Evolutionary conservation across 352 stramenopile species (phyloP), one percentile per base, ranked within the genome.

Genomic region (Globisporangium rhizosaccharum): DNA sequence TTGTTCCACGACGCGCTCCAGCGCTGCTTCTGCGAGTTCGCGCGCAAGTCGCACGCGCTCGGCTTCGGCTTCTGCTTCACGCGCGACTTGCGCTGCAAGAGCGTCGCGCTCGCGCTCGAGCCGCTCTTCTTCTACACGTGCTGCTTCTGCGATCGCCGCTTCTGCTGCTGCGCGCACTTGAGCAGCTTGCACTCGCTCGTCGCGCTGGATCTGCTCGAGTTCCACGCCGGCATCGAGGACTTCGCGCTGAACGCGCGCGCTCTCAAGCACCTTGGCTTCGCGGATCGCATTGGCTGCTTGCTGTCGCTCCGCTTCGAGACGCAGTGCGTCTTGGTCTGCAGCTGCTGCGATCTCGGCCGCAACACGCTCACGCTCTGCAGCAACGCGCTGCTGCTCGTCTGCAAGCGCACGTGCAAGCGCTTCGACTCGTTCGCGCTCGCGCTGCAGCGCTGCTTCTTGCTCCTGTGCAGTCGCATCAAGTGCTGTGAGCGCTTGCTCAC

Each of bases 211-310:
- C 15, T 66, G 37, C 25, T 26, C 53, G 20, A 65, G 52, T 18
- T 65, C 42, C 14, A 52, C 49, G 7, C 36, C 30, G 15, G 17
- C 42, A 25, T 53, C 57, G 25, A 53, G 28, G 0, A 30, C 23
- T 50, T 66, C 54, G 18, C 57, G 53, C 25, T 54, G 52, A 14
- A 53, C 3, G 11, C 56, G 61, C 47, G 61, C 49, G 7, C 50
- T 18, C 26, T 5, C 74, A 15, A 59, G 57, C 18, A 68, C 51
- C 39, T 81, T 86, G 11, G 72, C 65, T 46, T 74, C 30, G 10
- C 26, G 51, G 12, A 45, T 23, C 11, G 51, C 33, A 1, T 44
- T n/a, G 0, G 14, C 18, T 7, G 18, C 41, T 18, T n/a, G 41
- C 41, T 18, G 15, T 7, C 14, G 41, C 18, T 46, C 41, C 0